A percentile compares a stretch with the other conserved stretches of the same genome.
Conservation (phyloP, 805 yeast genomes). For the Phaffomyces opuntiae region DNA sequence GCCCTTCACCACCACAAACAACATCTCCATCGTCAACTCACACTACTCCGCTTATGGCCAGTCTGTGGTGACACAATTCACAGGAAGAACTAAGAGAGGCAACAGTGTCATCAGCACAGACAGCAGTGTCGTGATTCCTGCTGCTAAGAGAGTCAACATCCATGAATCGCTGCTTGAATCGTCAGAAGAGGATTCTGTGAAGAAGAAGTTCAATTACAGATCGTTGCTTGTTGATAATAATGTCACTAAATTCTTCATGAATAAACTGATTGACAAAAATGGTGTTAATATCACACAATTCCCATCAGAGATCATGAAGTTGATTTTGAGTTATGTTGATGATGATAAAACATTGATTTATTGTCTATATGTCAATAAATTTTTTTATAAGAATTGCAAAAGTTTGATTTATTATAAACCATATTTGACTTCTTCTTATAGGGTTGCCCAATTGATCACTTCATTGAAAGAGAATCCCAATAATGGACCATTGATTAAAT, state of each 20-base stretch:
- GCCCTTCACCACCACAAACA: constrained; percentile 6
- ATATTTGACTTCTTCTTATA: constrained; percentile 58
- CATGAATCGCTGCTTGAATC: not conserved
- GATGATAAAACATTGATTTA: constrained; percentile 36
- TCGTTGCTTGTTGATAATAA: constrained; percentile 18
- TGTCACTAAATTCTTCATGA: constrained; percentile 22
- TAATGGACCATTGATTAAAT: constrained; percentile 50
- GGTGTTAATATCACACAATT: constrained; percentile 23
- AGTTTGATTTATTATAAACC: constrained; percentile 50
- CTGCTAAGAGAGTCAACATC: not conserved
- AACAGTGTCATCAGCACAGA: constrained; percentile 1
- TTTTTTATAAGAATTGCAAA: constrained; percentile 45
- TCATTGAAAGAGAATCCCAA: constrained; percentile 48
- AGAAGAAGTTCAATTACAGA: constrained; percentile 14
- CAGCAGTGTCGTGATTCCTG: not conserved
- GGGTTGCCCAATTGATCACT: constrained; percentile 75
- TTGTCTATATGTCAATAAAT: constrained; percentile 44
- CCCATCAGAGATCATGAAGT: constrained; percentile 27
- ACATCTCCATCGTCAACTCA: constrained; percentile 28
- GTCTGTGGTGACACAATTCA: constrained; percentile 19
- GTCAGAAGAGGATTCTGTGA: not conserved
- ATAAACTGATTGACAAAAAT: constrained; percentile 24
- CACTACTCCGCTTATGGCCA: constrained; percentile 33
- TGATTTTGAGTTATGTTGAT: constrained; percentile 22
- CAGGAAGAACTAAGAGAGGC: not conserved